Conservation (phyloP, 805 yeast species). For the Metschnikowia kofuensis region DNA sequence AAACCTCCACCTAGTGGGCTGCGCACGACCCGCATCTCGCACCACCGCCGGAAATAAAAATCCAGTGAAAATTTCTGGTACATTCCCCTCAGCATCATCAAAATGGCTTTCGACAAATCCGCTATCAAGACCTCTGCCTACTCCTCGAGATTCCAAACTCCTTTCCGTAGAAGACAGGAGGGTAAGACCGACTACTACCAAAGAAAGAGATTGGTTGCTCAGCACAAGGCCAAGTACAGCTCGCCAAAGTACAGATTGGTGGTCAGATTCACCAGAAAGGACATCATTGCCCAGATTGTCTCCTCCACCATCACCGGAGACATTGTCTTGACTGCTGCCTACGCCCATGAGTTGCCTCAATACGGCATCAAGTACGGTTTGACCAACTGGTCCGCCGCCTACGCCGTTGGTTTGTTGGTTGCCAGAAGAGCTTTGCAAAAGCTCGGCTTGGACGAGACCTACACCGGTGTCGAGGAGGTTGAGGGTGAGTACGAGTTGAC, state of each 20-base stretch:
- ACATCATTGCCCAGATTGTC: conserved; percentile 95
- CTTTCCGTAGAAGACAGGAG: conserved; percentile 99
- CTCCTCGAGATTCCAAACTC: conserved; percentile 99
- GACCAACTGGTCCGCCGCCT: conserved; percentile 99
- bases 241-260: conserved; percentile 99
- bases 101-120: conserved; percentile 72
- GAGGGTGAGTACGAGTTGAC: conserved; percentile 98
- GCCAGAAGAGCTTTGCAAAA: conserved; percentile 99
- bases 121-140: conserved; percentile 82
- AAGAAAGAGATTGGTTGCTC: conserved; percentile 98
- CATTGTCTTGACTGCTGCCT: conserved; percentile 93
- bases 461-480: conserved; percentile 98
- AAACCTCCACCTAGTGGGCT: neutral
- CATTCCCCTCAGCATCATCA: conserved; percentile 21
- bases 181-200: conserved; percentile 99
- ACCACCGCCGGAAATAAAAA: conserved; percentile 7
- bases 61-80: neutral
- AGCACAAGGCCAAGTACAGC: conserved; percentile 99
- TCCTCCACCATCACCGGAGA: conserved; percentile 98
- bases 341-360: conserved; percentile 97
- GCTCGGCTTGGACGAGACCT: conserved; percentile 97
- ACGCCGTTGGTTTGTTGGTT: conserved; percentile 96
- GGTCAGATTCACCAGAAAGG: conserved; percentile 99
- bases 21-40: conserved; percentile 15
- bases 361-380: conserved; percentile 98